These are phyloP conservation scores for Balakata baccata DNA, from an alignment of 345 rosid species.

Conservation along the genomic window DNA sequence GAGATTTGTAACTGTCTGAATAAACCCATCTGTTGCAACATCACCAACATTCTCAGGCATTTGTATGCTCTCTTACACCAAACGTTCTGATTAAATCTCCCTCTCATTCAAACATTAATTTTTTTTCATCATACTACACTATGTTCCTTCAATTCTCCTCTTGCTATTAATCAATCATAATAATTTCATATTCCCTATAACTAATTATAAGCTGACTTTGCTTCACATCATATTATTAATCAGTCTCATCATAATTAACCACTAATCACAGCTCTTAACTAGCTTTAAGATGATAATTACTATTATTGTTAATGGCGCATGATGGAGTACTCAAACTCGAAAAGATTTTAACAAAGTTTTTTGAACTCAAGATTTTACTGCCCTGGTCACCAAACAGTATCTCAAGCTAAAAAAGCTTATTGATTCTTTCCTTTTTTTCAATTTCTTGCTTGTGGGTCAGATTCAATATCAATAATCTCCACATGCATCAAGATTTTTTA, in stretches of 20 bases:
- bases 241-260: neutral
- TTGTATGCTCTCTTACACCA: conserved; percentile 55
- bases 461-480: neutral
- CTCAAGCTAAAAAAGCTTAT: too few species aligned
- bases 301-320: neutral
- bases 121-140: conserved; percentile 30
- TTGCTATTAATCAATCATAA: conserved; percentile 4
- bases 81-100: conserved; percentile 79
- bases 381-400: too few species aligned
- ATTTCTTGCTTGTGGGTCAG: neutral
- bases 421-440: neutral
- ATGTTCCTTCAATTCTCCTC: conserved; percentile 46
- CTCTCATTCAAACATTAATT: conserved; percentile 48
- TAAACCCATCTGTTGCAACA: conserved; percentile 54
- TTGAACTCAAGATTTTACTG: too few species aligned
- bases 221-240: neutral
- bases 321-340: neutral
- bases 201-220: conserved; percentile 3
- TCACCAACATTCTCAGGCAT: conserved; percentile 43
- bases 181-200: neutral
- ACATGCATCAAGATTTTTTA: too few species aligned
- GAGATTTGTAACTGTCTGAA: conserved; percentile 62
- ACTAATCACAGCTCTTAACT: neutral
- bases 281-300: too few species aligned
- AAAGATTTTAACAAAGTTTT: too few species aligned